A percentile compares a stretch with the other conserved stretches of the same genome.
phyloP scores from a whole-genome alignment of 352 stramenopile genomes.

The Achlya hypogyna region DNA sequence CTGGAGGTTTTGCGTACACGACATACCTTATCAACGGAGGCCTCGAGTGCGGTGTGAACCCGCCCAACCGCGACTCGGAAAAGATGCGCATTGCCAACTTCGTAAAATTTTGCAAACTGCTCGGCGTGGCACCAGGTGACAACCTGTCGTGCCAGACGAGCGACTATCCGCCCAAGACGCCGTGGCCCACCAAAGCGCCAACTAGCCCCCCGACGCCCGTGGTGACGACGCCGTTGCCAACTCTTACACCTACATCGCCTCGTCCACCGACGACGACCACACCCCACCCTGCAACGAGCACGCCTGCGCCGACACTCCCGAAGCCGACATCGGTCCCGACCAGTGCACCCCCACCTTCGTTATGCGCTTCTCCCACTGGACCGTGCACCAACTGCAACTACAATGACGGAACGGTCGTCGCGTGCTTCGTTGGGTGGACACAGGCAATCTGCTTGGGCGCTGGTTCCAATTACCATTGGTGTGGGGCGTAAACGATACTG shows the following conservation, averaged over 20 bases:
- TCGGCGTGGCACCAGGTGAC: constrained; percentile 6
- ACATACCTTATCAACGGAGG: constrained; percentile 43
- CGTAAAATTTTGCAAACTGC: neutral
- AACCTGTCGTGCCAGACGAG: constrained; percentile 18
- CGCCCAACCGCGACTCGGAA: constrained; percentile 31
- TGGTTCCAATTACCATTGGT: neutral
- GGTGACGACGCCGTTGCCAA: neutral
- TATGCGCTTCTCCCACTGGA: neutral
- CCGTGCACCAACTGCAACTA: neutral
- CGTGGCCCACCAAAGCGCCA: neutral
- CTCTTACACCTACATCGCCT: neutral
- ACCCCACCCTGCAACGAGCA: too few species aligned
- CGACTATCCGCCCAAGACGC: neutral
- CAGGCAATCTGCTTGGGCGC: neutral
- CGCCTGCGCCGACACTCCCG: too few species aligned
- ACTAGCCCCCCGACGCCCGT: neutral
- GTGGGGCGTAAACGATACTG: too few species aligned
- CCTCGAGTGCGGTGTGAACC: constrained; percentile 32
- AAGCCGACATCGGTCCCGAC: neutral
- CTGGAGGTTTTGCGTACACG: constrained; percentile 32
- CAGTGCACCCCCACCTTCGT: neutral
- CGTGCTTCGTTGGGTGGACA: neutral
- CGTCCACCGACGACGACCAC: neutral
- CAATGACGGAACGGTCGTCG: neutral
- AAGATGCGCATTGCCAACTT: constrained; percentile 25